Percentiles rank a stretch among this genome's conserved stretches.
phyloP scores from a whole-genome alignment of 306 rosid genomes.

The Lablab purpureus region DNA sequence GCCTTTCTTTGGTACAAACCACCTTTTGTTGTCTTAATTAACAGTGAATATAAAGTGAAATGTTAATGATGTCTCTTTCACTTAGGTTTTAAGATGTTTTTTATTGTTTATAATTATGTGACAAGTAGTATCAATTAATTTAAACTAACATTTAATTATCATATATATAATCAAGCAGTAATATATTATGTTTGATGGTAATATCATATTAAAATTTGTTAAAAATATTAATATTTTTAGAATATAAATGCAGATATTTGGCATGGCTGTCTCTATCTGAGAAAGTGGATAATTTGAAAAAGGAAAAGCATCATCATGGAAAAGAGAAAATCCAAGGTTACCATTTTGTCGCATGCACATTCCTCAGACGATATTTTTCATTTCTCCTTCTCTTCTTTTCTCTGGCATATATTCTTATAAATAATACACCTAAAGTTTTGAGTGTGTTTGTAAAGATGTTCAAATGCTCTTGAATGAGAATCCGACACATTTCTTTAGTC shows the following conservation, averaged over 20 bases:
- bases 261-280: slow-evolving; percentile 26
- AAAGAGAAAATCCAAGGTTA: slow-evolving; percentile 39
- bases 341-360: slow-evolving; percentile 33
- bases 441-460: not conserved
- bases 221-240: not conserved
- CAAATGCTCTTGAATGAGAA: not conserved
- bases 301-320: slow-evolving; percentile 34
- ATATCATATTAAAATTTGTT: not conserved
- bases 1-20: not conserved
- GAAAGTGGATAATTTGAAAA: slow-evolving; percentile 39
- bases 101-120: not conserved
- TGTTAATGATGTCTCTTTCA: not conserved
- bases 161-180: not conserved
- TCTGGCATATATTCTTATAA: not conserved
- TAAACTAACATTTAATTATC: not conserved
- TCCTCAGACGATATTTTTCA: not conserved
- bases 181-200: not conserved
- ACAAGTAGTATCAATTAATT: not conserved
- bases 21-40: not conserved
- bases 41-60: not conserved
- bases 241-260: not conserved
- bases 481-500: not conserved
- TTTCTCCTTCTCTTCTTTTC: not conserved
- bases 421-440: not conserved
- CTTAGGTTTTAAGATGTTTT: not conserved